Base-by-base conservation (phyloP, 768 basidiomycete species). In the Termitomyces sp. region DNA sequence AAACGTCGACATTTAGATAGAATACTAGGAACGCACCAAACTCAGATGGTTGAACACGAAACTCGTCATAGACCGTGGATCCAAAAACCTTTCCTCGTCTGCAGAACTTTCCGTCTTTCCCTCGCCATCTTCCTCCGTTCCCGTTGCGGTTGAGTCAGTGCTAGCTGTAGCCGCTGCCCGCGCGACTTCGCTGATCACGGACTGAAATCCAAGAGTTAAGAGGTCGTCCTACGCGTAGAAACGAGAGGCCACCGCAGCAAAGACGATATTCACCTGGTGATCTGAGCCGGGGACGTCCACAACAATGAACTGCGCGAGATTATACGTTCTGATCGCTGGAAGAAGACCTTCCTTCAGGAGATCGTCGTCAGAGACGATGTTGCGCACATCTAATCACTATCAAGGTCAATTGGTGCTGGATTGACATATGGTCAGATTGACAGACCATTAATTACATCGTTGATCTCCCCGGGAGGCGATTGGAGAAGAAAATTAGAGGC, bases 381-480 rank as follows among this genome's bases (percentile, higher is more conserved):
- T 86, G 66, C 95, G 91, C 54, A 98, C 85, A 76, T 98, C 96
- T 95, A 67, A 61, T 63, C 61, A 61, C 30, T 54, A 54, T 34
- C 18, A 30, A 39, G 51, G 50, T 37, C 30, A 24, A 50, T 33
- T 44, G 12, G 11, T n/a, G 20, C 18, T 30, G 24, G 11, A 24
- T 22, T 24, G 13, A 55, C 41, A 49, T 44, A 58, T 61, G 58
- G 61, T 50, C 58, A 46, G 42, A 48, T 63, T 58, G 51, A 48
- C 73, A 62, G 60, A 92, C 93, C 94, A 66, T 92, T 92, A 55
- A 98, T 78, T 18, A 97, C 95, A 75, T 98, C 95, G 72, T 96
- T 97, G 64, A 98, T 94, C 77, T 98, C 91, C 47, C 95, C 95
- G 0, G 95, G 95, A 27, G 95, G 95, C 1, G 93, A 87, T 70